A percentile compares a stretch with the other conserved stretches of the same genome.
These are phyloP conservation scores for Acorus gramineus DNA, from an alignment of 106 monocot genomes.

Conservation along the genomic window DNA sequence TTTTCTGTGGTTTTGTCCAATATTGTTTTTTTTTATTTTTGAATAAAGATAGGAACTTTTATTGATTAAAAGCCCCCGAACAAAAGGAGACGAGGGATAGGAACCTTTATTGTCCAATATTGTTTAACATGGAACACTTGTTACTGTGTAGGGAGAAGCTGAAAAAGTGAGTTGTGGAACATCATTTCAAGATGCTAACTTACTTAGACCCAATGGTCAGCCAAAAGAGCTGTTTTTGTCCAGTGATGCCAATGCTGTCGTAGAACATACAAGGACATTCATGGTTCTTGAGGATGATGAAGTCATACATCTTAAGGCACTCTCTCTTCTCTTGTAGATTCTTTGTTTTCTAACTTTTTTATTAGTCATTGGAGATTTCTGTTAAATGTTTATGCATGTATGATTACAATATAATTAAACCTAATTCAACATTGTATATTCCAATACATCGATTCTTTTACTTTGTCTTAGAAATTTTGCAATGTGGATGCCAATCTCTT, in stretches of 20 bases:
- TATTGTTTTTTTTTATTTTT: too few relatives aligned
- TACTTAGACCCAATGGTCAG: constrained; percentile 64
- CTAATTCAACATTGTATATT: too few relatives aligned
- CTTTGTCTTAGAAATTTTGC: too few relatives aligned
- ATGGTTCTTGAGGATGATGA: constrained; percentile 89
- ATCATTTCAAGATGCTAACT: constrained; percentile 72
- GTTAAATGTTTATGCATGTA: neutral
- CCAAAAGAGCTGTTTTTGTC: constrained; percentile 96
- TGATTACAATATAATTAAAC: too few relatives aligned
- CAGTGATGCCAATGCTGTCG: constrained; percentile 91
- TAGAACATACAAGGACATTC: constrained; percentile 95
- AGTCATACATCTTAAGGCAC: constrained; percentile 91
- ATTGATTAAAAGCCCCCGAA: too few relatives aligned
- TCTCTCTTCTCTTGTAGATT: neutral
- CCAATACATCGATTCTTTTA: too few relatives aligned
- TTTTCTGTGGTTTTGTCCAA: too few relatives aligned
- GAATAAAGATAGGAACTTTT: too few relatives aligned
- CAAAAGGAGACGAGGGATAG: neutral
- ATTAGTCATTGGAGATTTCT: neutral
- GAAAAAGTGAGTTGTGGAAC: constrained; percentile 33
- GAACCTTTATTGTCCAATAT: neutral
- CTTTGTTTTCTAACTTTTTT: neutral
- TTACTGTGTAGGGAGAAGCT: constrained; percentile 42
- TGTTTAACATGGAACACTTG: neutral
- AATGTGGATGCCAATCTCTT: too few relatives aligned